Base-by-base conservation (phyloP, 2,329 filamentous ascomycete genomes). In the Microsporum audouinii region DNA sequence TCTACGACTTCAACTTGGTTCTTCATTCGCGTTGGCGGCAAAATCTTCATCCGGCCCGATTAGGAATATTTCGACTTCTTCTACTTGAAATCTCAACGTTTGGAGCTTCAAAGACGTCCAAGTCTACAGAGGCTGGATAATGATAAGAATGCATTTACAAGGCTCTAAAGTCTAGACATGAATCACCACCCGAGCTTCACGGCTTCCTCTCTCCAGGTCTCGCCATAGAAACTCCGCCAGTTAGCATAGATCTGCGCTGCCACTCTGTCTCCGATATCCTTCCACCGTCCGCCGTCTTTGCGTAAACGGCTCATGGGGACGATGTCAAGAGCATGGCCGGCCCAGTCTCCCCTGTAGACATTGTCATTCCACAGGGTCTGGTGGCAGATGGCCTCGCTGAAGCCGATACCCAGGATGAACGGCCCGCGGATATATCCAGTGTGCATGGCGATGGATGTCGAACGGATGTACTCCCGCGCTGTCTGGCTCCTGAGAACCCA, bases 31-130 rank as follows among this genome's bases (percentile, higher is more conserved):
- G 45, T 31, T 31, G 45, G 45, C 45, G 45, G 45, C 45, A 29
- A 51, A 51, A 51, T 51, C 45, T 51, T 51, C 45, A 51, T 51
- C 45, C 45, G 45, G 10, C 45, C 45, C 45, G 45, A 31, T 51
- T 33, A 29, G 45, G 45, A 14, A 29, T 23, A 51, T 29, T 51
- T 51, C 45, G 43, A 47, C 43, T 47, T 47, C 27, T 12, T 33
- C 27, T 31, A 5, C 45, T 23, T 23, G 17, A 23, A 23, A 23
- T 23, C 17, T 23, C 17, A 23, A 23, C 17, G 10, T 43, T n/a
- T 43, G 17, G 14, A 41, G n/a, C 14, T 43, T 6, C 39, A 43
- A 43, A 43, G 17, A 43, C 14, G 17, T n/a, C 5, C 39, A 43
- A n/a, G 14, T 43, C n/a, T n/a, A n/a, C n/a, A 43, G 39, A n/a